These are phyloP conservation scores for Russula dissimulans DNA, from an alignment of 768 basidiomycete genomes.

Conservation along the genomic window DNA sequence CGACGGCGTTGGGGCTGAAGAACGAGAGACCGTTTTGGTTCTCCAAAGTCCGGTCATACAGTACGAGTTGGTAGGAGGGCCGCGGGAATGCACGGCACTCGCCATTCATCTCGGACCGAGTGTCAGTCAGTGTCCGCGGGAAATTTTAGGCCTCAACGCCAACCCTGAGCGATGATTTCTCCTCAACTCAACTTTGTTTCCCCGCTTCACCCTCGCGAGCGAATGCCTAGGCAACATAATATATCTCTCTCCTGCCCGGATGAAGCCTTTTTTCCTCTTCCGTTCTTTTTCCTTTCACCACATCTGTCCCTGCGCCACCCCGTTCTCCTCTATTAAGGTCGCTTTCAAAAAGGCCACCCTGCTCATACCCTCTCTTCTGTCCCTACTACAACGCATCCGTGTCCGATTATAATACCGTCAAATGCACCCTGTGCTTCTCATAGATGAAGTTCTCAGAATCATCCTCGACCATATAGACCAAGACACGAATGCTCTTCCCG, in stretches of 20 bases:
- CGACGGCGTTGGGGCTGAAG: constrained; percentile 58
- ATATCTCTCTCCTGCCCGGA: background rate
- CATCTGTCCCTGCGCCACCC: background rate
- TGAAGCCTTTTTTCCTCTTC: background rate
- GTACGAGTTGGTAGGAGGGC: constrained; percentile 4
- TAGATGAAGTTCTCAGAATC: constrained; percentile 19
- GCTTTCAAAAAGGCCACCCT: background rate
- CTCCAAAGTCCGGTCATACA: constrained; percentile 75
- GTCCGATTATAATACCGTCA: background rate
- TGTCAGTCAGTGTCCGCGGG: background rate
- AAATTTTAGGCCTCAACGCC: too few species aligned
- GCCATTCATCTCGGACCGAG: background rate
- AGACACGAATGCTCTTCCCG: constrained; percentile 2
- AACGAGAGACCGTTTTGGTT: constrained; percentile 92
- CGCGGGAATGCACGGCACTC: background rate
- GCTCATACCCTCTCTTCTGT: background rate
- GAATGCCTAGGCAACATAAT: constrained; percentile 12
- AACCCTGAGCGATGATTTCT: background rate
- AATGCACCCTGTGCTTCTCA: constrained; percentile 19
- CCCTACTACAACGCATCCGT: too few species aligned
- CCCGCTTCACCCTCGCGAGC: background rate
- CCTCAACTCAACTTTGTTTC: constrained; percentile 4
- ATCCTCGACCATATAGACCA: constrained; percentile 18
- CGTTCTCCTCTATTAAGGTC: background rate
- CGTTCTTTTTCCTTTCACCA: background rate